Evolutionary conservation across 1,139 yeast genomes (phyloP).

Genomic region (Dujonia santamariae): DNA sequence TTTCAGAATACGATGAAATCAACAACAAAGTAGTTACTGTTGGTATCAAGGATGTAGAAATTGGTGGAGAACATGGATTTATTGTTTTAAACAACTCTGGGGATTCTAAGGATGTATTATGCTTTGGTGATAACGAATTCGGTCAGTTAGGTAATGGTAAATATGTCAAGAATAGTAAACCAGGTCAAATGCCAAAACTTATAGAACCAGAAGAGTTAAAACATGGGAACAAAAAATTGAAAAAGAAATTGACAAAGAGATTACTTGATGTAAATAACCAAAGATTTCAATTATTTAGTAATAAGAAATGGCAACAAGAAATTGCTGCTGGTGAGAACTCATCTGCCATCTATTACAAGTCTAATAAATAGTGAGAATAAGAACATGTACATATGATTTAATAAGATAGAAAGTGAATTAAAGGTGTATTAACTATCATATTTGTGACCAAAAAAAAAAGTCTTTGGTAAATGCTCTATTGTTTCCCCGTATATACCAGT

Average conservation of each 20-base stretch:
- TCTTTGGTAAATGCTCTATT: too few species aligned
- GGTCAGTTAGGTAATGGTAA: slow-evolving; percentile 90
- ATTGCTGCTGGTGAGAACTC: slow-evolving; percentile 61
- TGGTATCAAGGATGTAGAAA: slow-evolving; percentile 49
- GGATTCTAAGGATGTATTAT: slow-evolving; percentile 52
- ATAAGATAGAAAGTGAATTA: slow-evolving; percentile 1
- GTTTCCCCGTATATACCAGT: too few species aligned
- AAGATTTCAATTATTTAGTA: slow-evolving; percentile 44
- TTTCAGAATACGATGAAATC: slow-evolving; percentile 41
- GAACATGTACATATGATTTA: slow-evolving; percentile 1
- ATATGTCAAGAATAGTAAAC: slow-evolving; percentile 55
- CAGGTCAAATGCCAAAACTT: slow-evolving; percentile 51
- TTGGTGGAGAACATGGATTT: slow-evolving; percentile 66
- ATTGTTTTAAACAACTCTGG: slow-evolving; percentile 54
- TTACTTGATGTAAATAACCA: slow-evolving; percentile 35
- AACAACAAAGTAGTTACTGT: slow-evolving; percentile 33
- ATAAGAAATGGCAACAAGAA: slow-evolving; percentile 44
- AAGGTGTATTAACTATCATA: too few species aligned
- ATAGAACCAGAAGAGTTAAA: slow-evolving; percentile 50
- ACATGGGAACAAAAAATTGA: slow-evolving; percentile 9
- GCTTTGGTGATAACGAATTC: slow-evolving; percentile 79
- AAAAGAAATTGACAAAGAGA: slow-evolving; percentile 23
- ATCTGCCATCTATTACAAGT: slow-evolving; percentile 61
- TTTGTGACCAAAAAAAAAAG: too few species aligned
- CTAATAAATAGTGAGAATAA: slow-evolving; percentile 7